Percentiles rank a stretch among this genome's conserved stretches.
phyloP scores from a whole-genome alignment of 2,329 filamentous ascomycete genomes.

The Fonsecaea multimorphosa region DNA sequence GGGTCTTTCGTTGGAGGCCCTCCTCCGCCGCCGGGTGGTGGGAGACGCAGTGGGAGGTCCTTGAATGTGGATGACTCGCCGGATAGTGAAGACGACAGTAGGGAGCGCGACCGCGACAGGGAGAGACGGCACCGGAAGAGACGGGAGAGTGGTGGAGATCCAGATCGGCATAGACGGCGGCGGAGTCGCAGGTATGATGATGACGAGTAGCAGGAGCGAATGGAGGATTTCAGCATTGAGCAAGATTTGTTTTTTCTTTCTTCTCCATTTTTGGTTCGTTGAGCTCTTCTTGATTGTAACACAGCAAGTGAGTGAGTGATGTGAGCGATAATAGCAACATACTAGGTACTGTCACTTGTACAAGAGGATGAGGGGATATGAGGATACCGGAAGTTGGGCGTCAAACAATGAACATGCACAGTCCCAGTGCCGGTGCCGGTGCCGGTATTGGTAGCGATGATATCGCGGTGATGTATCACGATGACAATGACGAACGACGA shows the following conservation, averaged over 20 bases:
- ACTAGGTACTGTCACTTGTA: too few species aligned
- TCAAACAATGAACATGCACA: too few species aligned
- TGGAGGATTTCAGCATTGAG: not conserved
- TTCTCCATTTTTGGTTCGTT: not conserved
- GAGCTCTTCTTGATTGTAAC: not conserved
- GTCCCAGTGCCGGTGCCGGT: too few species aligned
- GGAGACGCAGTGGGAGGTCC: conserved; percentile 6
- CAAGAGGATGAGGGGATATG: too few species aligned
- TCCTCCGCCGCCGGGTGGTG: not conserved
- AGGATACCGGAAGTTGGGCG: too few species aligned
- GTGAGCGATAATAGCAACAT: too few species aligned
- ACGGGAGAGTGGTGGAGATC: conserved; percentile 28
- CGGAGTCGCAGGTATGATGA: conserved; percentile 30
- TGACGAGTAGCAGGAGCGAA: conserved; percentile 12
- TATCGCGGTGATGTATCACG: too few species aligned
- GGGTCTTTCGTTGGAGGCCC: conserved; percentile 16
- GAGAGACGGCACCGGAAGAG: conserved; percentile 11
- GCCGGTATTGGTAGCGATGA: too few species aligned
- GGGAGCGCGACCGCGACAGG: conserved; percentile 1
- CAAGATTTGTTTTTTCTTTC: not conserved
- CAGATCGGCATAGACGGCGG: conserved; percentile 24
- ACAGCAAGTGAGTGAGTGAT: too few species aligned
- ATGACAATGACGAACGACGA: too few species aligned
- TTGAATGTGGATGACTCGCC: conserved; percentile 8
- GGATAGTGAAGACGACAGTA: conserved; percentile 14